These are phyloP conservation scores for Piper longum DNA, from an alignment of 164 flowering plant genomes.

Conservation along the genomic window DNA sequence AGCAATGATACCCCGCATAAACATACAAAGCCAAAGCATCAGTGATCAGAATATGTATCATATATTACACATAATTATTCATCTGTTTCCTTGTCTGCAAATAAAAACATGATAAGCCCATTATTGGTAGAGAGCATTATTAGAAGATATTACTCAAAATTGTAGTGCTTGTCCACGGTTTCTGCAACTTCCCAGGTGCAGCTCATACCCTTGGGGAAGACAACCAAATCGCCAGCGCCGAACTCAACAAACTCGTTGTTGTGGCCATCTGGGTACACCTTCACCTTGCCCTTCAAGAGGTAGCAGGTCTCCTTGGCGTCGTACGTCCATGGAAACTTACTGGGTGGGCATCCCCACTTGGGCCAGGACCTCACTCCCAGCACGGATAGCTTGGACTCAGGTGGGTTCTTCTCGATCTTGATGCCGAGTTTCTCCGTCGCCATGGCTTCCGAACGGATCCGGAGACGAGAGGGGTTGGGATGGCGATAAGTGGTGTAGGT, in stretches of 20 bases:
- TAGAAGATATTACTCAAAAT: conserved; percentile 21
- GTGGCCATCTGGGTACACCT: conserved; percentile 59
- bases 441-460: conserved; percentile 29
- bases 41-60: too few species aligned
- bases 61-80: too few species aligned
- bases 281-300: conserved; percentile 73
- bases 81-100: too few species aligned
- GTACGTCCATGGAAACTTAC: conserved; percentile 92
- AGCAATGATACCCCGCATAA: too few species aligned
- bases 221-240: conserved; percentile 86
- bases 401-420: conserved; percentile 50
- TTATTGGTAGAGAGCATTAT: too few species aligned
- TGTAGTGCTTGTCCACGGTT: conserved; percentile 79
- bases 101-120: too few species aligned
- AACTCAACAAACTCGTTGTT: conserved; percentile 55
- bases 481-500: too few species aligned
- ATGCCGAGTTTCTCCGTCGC: conserved; percentile 56
- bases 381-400: conserved; percentile 53
- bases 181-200: conserved; percentile 88
- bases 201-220: conserved; percentile 76
- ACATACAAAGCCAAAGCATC: too few species aligned
- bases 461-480: background rate
- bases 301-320: conserved; percentile 58
- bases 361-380: conserved; percentile 77
- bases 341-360: conserved; percentile 90